Evolutionary conservation across 2,329 filamentous ascomycete species (phyloP).

Genomic region (Fusarium pininemorale): DNA sequence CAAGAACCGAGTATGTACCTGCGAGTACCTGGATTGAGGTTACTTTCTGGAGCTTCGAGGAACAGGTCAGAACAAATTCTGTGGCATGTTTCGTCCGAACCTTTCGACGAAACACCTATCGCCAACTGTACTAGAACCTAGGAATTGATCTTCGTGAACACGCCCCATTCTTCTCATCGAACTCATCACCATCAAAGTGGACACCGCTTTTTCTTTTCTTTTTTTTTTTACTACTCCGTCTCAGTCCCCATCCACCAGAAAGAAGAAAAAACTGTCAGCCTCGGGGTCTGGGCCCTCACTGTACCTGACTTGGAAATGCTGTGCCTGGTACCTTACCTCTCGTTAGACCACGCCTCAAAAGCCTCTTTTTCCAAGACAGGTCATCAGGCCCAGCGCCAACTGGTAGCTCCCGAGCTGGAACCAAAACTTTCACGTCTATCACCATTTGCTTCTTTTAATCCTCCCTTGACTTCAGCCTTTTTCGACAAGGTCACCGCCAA

Average conservation of each 20-base stretch:
- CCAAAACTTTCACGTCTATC: conserved; percentile 3
- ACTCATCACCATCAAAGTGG: neutral
- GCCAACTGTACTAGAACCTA: neutral
- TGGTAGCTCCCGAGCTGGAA: conserved; percentile 24
- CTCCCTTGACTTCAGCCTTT: conserved; percentile 17
- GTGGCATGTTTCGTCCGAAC: conserved; percentile 9
- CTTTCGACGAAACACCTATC: conserved; percentile 6
- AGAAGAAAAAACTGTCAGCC: neutral
- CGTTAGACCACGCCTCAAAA: conserved; percentile 17
- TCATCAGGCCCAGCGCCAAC: conserved; percentile 24
- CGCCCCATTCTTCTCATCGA: neutral
- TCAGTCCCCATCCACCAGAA: neutral
- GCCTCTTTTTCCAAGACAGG: conserved; percentile 15
- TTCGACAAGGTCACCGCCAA: conserved; percentile 7
- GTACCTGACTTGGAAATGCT: conserved; percentile 12
- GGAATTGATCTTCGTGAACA: neutral
- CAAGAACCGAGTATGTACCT: conserved; percentile 20
- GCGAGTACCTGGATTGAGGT: conserved; percentile 19
- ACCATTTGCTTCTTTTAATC: neutral
- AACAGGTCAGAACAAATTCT: neutral
- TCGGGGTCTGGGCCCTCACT: conserved; percentile 12
- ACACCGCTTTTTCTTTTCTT: conserved; percentile 14
- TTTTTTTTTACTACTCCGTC: neutral
- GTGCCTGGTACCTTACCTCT: conserved; percentile 32
- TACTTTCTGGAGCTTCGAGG: neutral